These are phyloP conservation scores for Cladophialophora immunda DNA, from an alignment of 2,329 filamentous ascomycete species.

Conservation along the genomic window DNA sequence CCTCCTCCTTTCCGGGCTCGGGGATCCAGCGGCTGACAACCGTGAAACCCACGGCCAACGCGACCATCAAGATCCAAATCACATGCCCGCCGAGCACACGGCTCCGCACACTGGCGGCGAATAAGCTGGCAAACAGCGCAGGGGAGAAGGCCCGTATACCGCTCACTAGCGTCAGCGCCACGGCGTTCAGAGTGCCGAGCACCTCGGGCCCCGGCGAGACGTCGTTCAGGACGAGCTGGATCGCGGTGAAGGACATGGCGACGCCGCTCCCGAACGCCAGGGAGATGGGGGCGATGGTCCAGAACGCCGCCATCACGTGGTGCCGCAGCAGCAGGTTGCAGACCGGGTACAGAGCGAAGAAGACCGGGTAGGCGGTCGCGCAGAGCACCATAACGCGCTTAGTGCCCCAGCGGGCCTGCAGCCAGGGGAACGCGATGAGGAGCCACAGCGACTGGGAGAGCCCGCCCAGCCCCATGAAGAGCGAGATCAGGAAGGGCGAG, in stretches of 20 bases:
- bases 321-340: slow-evolving; percentile 65
- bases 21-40: slow-evolving; percentile 39
- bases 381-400: slow-evolving; percentile 70
- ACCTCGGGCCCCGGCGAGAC: slow-evolving; percentile 70
- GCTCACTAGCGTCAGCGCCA: slow-evolving; percentile 69
- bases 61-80: slow-evolving; percentile 68
- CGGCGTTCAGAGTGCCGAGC: slow-evolving; percentile 75
- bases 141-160: slow-evolving; percentile 72
- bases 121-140: slow-evolving; percentile 71
- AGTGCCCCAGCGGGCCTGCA: slow-evolving; percentile 73
- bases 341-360: slow-evolving; percentile 65
- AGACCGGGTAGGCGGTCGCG: slow-evolving; percentile 67
- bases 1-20: slow-evolving; percentile 13
- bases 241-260: slow-evolving; percentile 72
- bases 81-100: slow-evolving; percentile 71
- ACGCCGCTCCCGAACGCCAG: slow-evolving; percentile 69
- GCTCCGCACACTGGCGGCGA: slow-evolving; percentile 70
- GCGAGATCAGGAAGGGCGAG: slow-evolving; percentile 68
- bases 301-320: slow-evolving; percentile 62
- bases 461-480: slow-evolving; percentile 71
- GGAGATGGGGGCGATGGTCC: slow-evolving; percentile 57
- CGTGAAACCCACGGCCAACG: slow-evolving; percentile 48
- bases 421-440: slow-evolving; percentile 71
- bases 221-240: slow-evolving; percentile 79
- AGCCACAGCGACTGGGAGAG: slow-evolving; percentile 75